Conservation (phyloP, 345 rosid genomes). For the Hibiscus syriacus region DNA sequence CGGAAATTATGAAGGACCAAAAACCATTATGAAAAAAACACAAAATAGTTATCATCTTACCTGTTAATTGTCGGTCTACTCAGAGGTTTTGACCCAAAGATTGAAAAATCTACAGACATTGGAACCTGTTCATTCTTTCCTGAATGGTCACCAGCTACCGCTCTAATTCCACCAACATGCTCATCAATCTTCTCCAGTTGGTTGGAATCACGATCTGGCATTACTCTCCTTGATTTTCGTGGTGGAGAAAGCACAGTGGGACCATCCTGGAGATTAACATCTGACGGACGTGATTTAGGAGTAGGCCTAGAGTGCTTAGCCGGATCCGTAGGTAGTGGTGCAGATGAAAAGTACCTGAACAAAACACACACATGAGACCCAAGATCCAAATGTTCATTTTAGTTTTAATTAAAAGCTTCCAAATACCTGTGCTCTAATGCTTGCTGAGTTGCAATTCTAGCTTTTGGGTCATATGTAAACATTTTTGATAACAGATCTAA, state of each 20-base stretch:
- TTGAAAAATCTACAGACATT: slow-evolving; percentile 75
- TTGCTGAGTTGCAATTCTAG: slow-evolving; percentile 66
- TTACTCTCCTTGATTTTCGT: slow-evolving; percentile 61
- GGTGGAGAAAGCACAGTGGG: slow-evolving; percentile 66
- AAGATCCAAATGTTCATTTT: slow-evolving; percentile 6
- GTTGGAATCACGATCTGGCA: slow-evolving; percentile 49
- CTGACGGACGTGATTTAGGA: slow-evolving; percentile 39
- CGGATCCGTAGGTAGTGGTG: slow-evolving; percentile 61
- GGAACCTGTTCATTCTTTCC: slow-evolving; percentile 60
- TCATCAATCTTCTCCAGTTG: slow-evolving; percentile 45
- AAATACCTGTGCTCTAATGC: slow-evolving; percentile 76
- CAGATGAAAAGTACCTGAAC: slow-evolving; percentile 57
- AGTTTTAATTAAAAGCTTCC: slow-evolving; percentile 7
- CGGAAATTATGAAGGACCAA: too few species aligned
- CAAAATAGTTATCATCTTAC: slow-evolving; percentile 24
- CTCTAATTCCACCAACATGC: slow-evolving; percentile 34
- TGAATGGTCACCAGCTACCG: slow-evolving; percentile 30
- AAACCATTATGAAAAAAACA: not conserved
- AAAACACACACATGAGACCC: not conserved
- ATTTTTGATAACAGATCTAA: slow-evolving; percentile 72
- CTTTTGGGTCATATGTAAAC: slow-evolving; percentile 81
- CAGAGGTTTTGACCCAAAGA: slow-evolving; percentile 61
- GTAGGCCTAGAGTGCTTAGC: slow-evolving; percentile 54
- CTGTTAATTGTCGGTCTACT: slow-evolving; percentile 83
- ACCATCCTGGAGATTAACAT: slow-evolving; percentile 36